Base-by-base conservation (phyloP, 129 eudicot species). In the Chrysanthemum lavandulifolium region DNA sequence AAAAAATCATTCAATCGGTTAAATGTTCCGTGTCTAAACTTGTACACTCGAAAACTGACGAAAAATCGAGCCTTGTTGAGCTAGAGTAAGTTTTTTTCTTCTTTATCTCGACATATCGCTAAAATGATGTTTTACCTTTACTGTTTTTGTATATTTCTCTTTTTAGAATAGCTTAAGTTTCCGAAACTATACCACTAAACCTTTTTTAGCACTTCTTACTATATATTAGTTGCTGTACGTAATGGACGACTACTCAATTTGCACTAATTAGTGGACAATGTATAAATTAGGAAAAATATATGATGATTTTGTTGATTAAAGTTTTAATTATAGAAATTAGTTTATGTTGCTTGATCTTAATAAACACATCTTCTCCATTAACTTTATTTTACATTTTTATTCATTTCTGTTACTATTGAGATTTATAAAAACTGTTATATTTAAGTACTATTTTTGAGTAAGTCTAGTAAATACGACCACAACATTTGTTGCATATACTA, bases 61-160 rank as follows among this genome's bases (percentile, higher is more conserved):
- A 78, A 25, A 82, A 79, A 63, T 61, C 76, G 2, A 56, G 70
- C 13, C 53, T 43, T 40, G 76, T 50, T 18, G 99, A 95, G 77
- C 77, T 88, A 29, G 99, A 91, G 99, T 95, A 91, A 90, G 97
- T 81, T 59, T 62, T 18, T 29, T 25, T 13, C n/a, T 25, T 3
- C 2, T 61, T 15, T 5, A 11, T 57, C 23, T 57, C 12, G 13
- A 11, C 62, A 57, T 7, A 8, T 40, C 47, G 1, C 47, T 40
- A 40, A 31, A 27, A 40, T 40, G 2, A 40, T 6, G 7, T 40
- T 36, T 40, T 40, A 8, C 47, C 10, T 40, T 40, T 40, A 40
- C 10, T 7, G 10, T 6, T 40, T 55, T 16, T 55, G 18, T 15
- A 5, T 57, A 21, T 45, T 73, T n/a, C 49, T 0, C 18, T 2